phyloP scores from a whole-genome alignment of 2,329 filamentous ascomycete species.

The Diaporthe longicolla region DNA sequence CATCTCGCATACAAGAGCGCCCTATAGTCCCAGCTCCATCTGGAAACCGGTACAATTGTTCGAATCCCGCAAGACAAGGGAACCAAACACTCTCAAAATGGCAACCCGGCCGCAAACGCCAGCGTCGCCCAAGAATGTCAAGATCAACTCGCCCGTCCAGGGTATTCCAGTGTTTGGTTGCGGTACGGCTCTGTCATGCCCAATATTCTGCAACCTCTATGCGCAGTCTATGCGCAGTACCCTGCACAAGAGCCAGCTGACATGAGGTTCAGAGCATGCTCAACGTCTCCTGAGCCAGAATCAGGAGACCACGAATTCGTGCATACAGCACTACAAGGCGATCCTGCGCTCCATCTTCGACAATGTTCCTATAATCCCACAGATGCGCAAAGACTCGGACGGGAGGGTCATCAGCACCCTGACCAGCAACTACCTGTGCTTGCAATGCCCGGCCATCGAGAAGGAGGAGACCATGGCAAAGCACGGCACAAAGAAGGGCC shows the following conservation, averaged over 20 bases:
- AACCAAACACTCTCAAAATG: conserved; percentile 53
- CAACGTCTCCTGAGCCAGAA: conserved; percentile 74
- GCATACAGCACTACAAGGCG: conserved; percentile 79
- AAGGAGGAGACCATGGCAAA: conserved; percentile 74
- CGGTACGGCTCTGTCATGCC: conserved; percentile 61
- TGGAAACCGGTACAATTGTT: not conserved
- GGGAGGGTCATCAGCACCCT: conserved; percentile 68
- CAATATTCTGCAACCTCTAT: not conserved
- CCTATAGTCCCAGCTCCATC: not conserved
- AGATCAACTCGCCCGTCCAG: conserved; percentile 71
- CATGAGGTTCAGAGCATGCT: conserved; percentile 73
- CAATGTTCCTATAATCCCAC: conserved; percentile 73
- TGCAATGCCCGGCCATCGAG: conserved; percentile 80
- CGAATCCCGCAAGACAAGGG: not conserved
- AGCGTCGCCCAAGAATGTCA: conserved; percentile 69
- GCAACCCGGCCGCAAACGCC: conserved; percentile 63
- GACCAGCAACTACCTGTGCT: conserved; percentile 78
- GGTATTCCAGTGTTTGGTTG: conserved; percentile 75
- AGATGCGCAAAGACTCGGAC: conserved; percentile 73
- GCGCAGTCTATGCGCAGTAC: conserved; percentile 7
- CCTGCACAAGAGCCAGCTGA: conserved; percentile 48
- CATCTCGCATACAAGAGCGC: not conserved
- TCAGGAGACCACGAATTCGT: conserved; percentile 76
- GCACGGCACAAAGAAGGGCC: conserved; percentile 78
- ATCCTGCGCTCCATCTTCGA: conserved; percentile 80